Base-by-base conservation (phyloP, 1,284 basidiomycete genomes). In the Leccinum fuscescens region DNA sequence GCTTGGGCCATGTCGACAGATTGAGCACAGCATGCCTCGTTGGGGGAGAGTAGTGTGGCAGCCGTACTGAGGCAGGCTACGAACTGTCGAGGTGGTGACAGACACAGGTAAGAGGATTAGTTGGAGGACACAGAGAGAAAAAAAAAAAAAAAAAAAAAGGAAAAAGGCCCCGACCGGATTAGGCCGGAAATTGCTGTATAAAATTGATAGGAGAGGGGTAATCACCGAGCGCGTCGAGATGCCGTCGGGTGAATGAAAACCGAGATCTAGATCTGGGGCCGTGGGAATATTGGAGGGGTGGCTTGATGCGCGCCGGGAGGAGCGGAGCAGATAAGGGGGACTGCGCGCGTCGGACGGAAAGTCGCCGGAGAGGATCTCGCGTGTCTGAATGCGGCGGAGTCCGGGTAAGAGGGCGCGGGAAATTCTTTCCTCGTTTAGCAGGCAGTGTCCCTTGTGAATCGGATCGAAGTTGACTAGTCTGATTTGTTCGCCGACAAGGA, bases 321-420 rank as follows among this genome's bases (percentile, higher is more conserved):
- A 12, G 3, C 67, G 69, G 69, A 70, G 37, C 39, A 53, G 44
- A 37, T 17, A 39, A 53, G 52, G 52, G 51, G 31, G 49, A 51
- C 27, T 51, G 14, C 49, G 59, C 64, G 67, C 39, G 58, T 57
- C 68, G 67, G 68, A 69, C 69, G 69, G 68, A 69, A 59, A 12
- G 52, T 42, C 50, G 4, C 67, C 70, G 70, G 67, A 67, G 50
- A 22, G 67, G 69, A 71, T 67, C 68, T 56, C 65, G 55, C 39
- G 15, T 27, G 12, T 33, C 50, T 17, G 27, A 24, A n/a, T 15
- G 12, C 39, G 39, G 39, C 39, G 39, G 39, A 42, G 39, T 17
- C 39, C 39, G 39, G 39, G 39, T n/a, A 11, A 29, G 14, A 64
- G 44, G 29, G 46, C 67, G 65, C 66, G 65, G 46, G 56, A 66